phyloP scores from a whole-genome alignment of 495 filamentous ascomycete species.

The Tetracladium setigerum region DNA sequence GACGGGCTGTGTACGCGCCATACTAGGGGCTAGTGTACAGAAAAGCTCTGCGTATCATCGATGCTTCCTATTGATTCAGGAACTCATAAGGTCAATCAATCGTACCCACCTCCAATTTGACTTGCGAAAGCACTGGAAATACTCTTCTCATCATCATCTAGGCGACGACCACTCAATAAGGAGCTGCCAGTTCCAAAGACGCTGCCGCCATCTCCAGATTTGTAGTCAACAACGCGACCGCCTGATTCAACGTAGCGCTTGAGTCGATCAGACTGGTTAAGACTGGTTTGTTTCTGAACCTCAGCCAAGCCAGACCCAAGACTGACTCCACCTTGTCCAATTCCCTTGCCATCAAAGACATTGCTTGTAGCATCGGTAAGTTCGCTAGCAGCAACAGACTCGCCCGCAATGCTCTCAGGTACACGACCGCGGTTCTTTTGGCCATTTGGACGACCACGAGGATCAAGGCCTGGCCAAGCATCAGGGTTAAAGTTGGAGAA shows the following conservation, averaged over 20 bases:
- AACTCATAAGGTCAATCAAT: constrained; percentile 51
- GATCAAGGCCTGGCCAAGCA: constrained; percentile 77
- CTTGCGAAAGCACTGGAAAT: constrained; percentile 94
- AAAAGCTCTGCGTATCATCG: no score
- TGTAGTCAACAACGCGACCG: constrained; percentile 49
- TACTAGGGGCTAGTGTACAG: no score
- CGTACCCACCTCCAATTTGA: constrained; percentile 84
- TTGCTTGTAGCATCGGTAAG: constrained; percentile 66
- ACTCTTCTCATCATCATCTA: constrained; percentile 93
- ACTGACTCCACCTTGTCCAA: constrained; percentile 79
- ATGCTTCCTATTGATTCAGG: neutral
- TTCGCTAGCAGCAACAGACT: constrained; percentile 84
- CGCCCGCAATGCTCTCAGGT: constrained; percentile 75
- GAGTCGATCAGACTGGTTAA: constrained; percentile 78
- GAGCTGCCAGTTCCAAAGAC: constrained; percentile 67
- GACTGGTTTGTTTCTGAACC: constrained; percentile 64
- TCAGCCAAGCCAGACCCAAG: constrained; percentile 73
- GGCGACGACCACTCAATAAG: constrained; percentile 39
- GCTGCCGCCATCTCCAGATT: constrained; percentile 52
- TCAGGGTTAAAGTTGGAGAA: constrained; percentile 87
- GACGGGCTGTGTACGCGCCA: no score
- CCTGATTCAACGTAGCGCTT: constrained; percentile 84
- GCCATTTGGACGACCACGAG: constrained; percentile 53
- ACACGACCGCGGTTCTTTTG: constrained; percentile 52
- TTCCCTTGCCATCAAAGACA: constrained; percentile 58